These are phyloP conservation scores for Paracoccidioides brasiliensis DNA, from an alignment of 2,329 filamentous ascomycete species.

Conservation along the genomic window DNA sequence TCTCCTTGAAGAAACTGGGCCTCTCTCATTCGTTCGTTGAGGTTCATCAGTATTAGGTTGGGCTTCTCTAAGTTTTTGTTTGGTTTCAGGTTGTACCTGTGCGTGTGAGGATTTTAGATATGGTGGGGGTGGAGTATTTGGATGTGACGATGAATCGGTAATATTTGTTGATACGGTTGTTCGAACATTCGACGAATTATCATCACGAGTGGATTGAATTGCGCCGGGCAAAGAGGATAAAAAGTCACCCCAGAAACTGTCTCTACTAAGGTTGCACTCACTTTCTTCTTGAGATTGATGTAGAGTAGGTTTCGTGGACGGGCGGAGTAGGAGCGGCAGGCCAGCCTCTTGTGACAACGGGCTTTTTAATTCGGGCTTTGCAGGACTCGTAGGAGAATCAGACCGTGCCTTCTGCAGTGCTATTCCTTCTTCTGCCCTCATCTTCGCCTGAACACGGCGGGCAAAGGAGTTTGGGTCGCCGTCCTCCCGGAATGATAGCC, in stretches of 20 bases:
- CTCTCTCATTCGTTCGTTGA: not conserved
- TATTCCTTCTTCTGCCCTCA: constrained; percentile 40
- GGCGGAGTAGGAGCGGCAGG: constrained; percentile 10
- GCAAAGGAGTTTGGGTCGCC: constrained; percentile 34
- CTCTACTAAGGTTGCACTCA: not conserved
- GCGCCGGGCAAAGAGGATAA: constrained; percentile 8
- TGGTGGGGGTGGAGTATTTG: constrained; percentile 5
- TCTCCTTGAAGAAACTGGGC: constrained; percentile 15
- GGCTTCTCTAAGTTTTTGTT: not conserved
- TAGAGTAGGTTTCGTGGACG: constrained; percentile 3
- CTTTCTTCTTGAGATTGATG: not conserved
- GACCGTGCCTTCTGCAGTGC: constrained; percentile 29
- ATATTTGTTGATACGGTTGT: not conserved
- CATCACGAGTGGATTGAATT: not conserved
- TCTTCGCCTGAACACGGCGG: constrained; percentile 36
- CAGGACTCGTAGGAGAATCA: not conserved
- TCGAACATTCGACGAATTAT: not conserved
- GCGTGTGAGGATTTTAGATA: constrained; percentile 6
- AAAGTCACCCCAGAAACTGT: constrained; percentile 10
- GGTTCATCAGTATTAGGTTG: not conserved
- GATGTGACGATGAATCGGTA: not conserved
- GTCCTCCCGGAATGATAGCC: constrained; percentile 28
- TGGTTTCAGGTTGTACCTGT: constrained; percentile 9
- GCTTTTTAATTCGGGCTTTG: not conserved
- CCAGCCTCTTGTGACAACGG: not conserved